phyloP scores from a whole-genome alignment of 2,329 filamentous ascomycete genomes.

The Calonectria henricotiae region DNA sequence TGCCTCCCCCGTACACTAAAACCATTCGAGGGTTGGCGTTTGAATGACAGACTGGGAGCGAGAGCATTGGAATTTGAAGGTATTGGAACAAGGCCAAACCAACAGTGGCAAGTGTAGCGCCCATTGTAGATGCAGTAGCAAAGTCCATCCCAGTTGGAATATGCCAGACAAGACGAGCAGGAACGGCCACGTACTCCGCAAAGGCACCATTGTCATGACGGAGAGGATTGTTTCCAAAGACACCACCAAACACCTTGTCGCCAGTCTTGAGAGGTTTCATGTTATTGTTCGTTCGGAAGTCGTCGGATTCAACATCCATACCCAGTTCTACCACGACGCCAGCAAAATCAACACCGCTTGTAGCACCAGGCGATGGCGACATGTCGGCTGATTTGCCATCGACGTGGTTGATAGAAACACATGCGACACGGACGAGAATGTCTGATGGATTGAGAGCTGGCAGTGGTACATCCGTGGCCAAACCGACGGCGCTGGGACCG shows the following conservation, averaged over 20 bases:
- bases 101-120: conserved; percentile 38
- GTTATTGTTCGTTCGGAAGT: conserved; percentile 34
- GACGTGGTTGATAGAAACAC: conserved; percentile 43
- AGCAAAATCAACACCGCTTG: conserved; percentile 44
- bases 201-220: conserved; percentile 40
- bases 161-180: conserved; percentile 36
- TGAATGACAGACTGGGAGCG: not conserved
- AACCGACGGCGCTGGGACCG: conserved; percentile 20
- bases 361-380: conserved; percentile 42
- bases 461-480: conserved; percentile 18
- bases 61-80: conserved; percentile 33
- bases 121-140: conserved; percentile 30
- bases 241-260: conserved; percentile 38
- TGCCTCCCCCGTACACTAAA: conserved; percentile 34
- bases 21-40: conserved; percentile 13
- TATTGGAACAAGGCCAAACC: conserved; percentile 37
- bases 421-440: conserved; percentile 37
- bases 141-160: conserved; percentile 34
- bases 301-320: conserved; percentile 31
- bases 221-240: conserved; percentile 41
- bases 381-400: conserved; percentile 46
- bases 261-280: conserved; percentile 35
- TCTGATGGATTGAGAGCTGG: conserved; percentile 28
- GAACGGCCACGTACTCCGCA: conserved; percentile 38
- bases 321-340: conserved; percentile 39